These are phyloP conservation scores for Quercus phellos DNA, from an alignment of 331 rosid species.

Conservation along the genomic window DNA sequence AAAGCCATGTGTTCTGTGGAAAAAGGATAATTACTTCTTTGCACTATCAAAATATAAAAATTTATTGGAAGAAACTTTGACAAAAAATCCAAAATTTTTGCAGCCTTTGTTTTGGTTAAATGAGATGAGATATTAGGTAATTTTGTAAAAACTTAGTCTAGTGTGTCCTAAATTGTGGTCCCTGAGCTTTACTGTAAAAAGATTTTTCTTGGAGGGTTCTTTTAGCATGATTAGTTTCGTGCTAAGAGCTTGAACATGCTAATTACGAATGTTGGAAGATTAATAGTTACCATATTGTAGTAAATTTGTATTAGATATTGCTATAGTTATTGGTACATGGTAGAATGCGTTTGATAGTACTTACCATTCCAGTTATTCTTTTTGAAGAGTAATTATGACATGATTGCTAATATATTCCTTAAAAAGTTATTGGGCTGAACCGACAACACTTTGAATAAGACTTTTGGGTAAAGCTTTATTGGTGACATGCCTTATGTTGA, in stretches of 20 bases:
- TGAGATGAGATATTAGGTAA: slow-evolving; percentile 49
- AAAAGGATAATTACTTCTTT: slow-evolving; percentile 89
- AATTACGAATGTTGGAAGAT: neutral
- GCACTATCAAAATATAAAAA: slow-evolving; percentile 79
- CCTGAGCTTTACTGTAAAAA: neutral
- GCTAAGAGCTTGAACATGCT: neutral
- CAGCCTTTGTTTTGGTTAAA: slow-evolving; percentile 75
- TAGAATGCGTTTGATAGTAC: too few species aligned
- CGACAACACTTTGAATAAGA: too few species aligned
- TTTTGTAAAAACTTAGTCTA: neutral
- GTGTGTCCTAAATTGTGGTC: neutral
- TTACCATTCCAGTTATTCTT: too few species aligned
- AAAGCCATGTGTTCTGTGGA: slow-evolving; percentile 85
- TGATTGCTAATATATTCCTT: too few species aligned
- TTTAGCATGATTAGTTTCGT: neutral
- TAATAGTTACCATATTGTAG: too few species aligned
- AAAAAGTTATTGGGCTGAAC: too few species aligned
- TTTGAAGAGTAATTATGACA: too few species aligned
- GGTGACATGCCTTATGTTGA: too few species aligned
- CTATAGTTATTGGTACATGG: too few species aligned
- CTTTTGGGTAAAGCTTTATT: too few species aligned
- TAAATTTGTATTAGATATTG: too few species aligned
- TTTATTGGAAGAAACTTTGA: slow-evolving; percentile 59
- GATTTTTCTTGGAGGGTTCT: neutral
- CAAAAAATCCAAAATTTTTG: slow-evolving; percentile 64